These are phyloP conservation scores for Malus sieversii DNA, from an alignment of 306 rosid genomes.

Conservation along the genomic window DNA sequence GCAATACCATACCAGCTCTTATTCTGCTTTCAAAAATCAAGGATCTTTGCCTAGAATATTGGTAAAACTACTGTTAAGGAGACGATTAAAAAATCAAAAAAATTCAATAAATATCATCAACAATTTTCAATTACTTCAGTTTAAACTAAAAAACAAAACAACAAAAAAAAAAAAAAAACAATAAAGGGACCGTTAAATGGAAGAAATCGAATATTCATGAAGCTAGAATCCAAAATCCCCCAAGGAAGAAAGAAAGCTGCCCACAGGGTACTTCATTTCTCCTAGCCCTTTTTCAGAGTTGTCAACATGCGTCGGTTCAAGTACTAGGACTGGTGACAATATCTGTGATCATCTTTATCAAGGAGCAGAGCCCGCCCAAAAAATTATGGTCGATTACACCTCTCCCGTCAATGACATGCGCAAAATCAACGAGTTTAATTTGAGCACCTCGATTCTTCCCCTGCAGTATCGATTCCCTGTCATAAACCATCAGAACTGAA, in stretches of 20 bases:
- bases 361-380: constrained; percentile 89
- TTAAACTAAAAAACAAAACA: no score
- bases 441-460: constrained; percentile 23
- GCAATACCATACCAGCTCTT: no score
- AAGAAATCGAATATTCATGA: not conserved
- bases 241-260: not conserved
- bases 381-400: constrained; percentile 86
- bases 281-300: not conserved
- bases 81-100: not conserved
- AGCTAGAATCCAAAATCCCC: no score
- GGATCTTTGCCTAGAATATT: no score
- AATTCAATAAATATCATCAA: not conserved
- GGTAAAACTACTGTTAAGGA: not conserved
- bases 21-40: no score
- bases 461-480: constrained; percentile 28
- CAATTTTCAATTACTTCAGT: not conserved
- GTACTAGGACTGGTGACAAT: constrained; percentile 13
- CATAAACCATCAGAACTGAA: constrained; percentile 59
- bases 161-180: no score
- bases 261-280: not conserved
- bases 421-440: constrained; percentile 76
- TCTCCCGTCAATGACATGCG: constrained; percentile 50
- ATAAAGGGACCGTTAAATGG: not conserved
- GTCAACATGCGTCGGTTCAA: not conserved
- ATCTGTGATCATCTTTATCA: constrained; percentile 58